Evolutionary conservation across 2,329 filamentous ascomycete genomes (phyloP), one percentile per base, ranked within the genome.

Genomic region (Sporothrix humicola): DNA sequence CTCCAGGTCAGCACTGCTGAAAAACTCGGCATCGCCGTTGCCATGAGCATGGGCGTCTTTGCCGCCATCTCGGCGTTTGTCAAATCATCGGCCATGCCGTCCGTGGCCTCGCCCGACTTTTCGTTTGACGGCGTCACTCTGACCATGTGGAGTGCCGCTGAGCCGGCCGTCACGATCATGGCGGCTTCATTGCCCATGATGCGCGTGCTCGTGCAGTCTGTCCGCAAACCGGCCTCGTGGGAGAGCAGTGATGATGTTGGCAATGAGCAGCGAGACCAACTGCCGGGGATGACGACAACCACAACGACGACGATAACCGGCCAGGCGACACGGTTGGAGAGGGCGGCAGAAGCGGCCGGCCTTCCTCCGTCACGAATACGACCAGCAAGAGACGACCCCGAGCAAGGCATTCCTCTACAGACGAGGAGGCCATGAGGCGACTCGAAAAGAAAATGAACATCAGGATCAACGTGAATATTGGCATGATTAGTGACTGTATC

Each of bases 31-130:
- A 79, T 80, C 9, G 79, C 80, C 17, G 69, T 79, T 3, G 80
- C 80, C 69, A 82, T 82, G 81, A 81, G 80, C 71, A 79, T 82
- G 73, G 81, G 81, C 6, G 46, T 82, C 2, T 77, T 82, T 23
- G 74, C 74, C 13, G 74, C 74, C 46, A 48, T 69, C 17, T 66
- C 54, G 2, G 72, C 72, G 7, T 75, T 75, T 31, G 26, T 65
- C 42, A 59, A 59, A 17, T 37, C 56, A 26, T 37, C 56, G 6
- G 56, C 56, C 56, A 74, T 71, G 54, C 26, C 68, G 6, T 31
- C 74, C 8, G 44, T 73, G 12, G 23, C 46, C n/a, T 72, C 54
- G 50, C 50, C 71, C 17, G 74, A 76, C 23, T 76, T 76, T 68
- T 69, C 72, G 2, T 76, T 71, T 76, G 58, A 56, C 2, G 69